Conservation (phyloP, 441 rosid genomes). For the Gossypium trilobum region DNA sequence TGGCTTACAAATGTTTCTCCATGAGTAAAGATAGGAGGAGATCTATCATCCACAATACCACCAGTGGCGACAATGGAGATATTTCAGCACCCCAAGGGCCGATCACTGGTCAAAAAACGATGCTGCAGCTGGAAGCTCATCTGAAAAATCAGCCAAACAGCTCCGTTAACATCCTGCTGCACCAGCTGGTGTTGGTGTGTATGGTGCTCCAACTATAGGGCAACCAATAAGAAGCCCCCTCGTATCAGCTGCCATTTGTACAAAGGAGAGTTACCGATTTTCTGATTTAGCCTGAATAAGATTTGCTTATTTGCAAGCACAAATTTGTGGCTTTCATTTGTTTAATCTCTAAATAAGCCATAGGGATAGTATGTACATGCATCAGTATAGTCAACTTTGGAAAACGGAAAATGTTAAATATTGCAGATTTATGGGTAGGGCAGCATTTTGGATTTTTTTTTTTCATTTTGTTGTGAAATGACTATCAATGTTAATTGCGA, state of each 20-base stretch:
- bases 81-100: constrained; percentile 65
- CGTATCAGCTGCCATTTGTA: constrained; percentile 42
- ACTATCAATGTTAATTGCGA: too few species aligned
- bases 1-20: constrained; percentile 4
- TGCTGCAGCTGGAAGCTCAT: constrained; percentile 41
- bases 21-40: constrained; percentile 88
- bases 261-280: constrained; percentile 34
- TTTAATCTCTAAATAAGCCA: constrained; percentile 30
- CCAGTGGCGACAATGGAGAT: constrained; percentile 68
- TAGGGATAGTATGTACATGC: constrained; percentile 23
- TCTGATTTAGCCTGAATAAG: constrained; percentile 27
- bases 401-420: constrained; percentile 19
- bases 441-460: neutral
- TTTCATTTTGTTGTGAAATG: too few species aligned
- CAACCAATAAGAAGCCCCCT: constrained; percentile 75
- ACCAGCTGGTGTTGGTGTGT: constrained; percentile 45
- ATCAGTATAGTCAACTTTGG: constrained; percentile 32
- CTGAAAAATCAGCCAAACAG: constrained; percentile 54
- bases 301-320: constrained; percentile 29
- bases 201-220: constrained; percentile 67
- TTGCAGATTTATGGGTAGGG: neutral
- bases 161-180: constrained; percentile 37
- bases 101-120: constrained; percentile 77
- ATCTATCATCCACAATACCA: constrained; percentile 90
- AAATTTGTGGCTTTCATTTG: constrained; percentile 22